Base-by-base conservation (phyloP, 2,329 filamentous ascomycete species). In the Claviceps purpurea region DNA sequence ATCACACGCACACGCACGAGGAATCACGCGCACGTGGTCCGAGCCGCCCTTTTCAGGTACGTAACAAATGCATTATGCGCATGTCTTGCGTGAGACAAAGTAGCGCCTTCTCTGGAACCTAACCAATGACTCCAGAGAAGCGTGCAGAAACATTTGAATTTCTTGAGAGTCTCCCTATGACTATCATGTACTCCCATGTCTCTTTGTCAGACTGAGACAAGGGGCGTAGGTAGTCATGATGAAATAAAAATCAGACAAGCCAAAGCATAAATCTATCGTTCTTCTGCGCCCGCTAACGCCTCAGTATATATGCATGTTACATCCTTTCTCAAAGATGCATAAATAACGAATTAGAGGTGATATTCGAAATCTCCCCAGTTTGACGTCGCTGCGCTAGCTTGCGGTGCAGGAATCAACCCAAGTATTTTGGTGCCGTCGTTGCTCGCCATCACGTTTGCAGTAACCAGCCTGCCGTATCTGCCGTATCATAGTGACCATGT, bases 221-320 rank as follows among this genome's bases (percentile, higher is more conserved):
- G 30, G 16, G 30, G 18, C 40, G 37, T 6, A 40, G 11, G 20
- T 6, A 40, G 11, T 30, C 14, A n/a, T 22, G 13, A 14, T 47
- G 14, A 52, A 44, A 40, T 16, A 13, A 20, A 34, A 51, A 50
- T 34, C 34, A 50, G 46, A 14, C 42, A 51, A 49, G 41, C 18
- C 18, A 51, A 46, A 49, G 16, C 52, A 51, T 16, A 48, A 41
- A 41, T 55, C 54, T 55, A 55, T 53, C 37, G 42, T 48, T 47
- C 38, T 50, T 49, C 16, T 50, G 37, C 47, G 38, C 39, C 51
- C 51, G 49, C 51, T 37, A 55, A 55, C 54, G 54, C 54, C 54
- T 51, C 30, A 43, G 24, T 50, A 50, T 47, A 53, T 42, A 52
- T 55, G 53, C 50, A 50, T 47, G 16, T 50, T 50, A 52, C 41